phyloP scores from a whole-genome alignment of 2,329 filamentous ascomycete genomes.

The Bipolaris cookei region DNA sequence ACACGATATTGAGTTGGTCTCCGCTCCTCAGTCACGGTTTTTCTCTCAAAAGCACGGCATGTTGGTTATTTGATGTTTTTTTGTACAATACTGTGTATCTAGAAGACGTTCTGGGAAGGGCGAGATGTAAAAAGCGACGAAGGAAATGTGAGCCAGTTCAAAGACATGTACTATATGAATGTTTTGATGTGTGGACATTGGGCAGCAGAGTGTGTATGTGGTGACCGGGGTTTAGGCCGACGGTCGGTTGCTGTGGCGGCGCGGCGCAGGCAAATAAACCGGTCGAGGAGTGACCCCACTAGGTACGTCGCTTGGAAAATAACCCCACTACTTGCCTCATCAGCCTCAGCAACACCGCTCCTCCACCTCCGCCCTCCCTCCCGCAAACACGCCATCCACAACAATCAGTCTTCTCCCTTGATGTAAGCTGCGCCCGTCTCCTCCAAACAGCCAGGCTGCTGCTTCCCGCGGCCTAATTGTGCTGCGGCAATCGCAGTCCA shows the following conservation, averaged over 20 bases:
- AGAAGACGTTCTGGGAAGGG: constrained; percentile 36
- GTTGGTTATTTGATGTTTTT: constrained; percentile 34
- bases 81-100: constrained; percentile 50
- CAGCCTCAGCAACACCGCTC: constrained; percentile 36
- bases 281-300: constrained; percentile 29
- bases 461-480: constrained; percentile 13
- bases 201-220: background rate
- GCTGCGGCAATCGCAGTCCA: constrained; percentile 26
- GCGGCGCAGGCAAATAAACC: constrained; percentile 26
- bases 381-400: constrained; percentile 21
- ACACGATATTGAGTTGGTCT: constrained; percentile 46
- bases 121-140: constrained; percentile 40
- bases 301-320: constrained; percentile 28
- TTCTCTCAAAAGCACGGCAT: constrained; percentile 47
- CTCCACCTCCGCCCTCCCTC: constrained; percentile 30
- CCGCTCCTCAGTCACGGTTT: constrained; percentile 49
- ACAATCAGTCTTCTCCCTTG: constrained; percentile 29
- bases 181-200: constrained; percentile 8
- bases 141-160: constrained; percentile 35
- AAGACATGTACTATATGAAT: constrained; percentile 11
- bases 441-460: constrained; percentile 30
- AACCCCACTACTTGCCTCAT: constrained; percentile 27
- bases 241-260: constrained; percentile 30
- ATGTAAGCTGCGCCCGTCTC: constrained; percentile 34
- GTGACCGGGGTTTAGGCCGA: constrained; percentile 1